These are phyloP conservation scores for Leucocoprinus leucothites DNA, from an alignment of 768 basidiomycete genomes.

Conservation along the genomic window DNA sequence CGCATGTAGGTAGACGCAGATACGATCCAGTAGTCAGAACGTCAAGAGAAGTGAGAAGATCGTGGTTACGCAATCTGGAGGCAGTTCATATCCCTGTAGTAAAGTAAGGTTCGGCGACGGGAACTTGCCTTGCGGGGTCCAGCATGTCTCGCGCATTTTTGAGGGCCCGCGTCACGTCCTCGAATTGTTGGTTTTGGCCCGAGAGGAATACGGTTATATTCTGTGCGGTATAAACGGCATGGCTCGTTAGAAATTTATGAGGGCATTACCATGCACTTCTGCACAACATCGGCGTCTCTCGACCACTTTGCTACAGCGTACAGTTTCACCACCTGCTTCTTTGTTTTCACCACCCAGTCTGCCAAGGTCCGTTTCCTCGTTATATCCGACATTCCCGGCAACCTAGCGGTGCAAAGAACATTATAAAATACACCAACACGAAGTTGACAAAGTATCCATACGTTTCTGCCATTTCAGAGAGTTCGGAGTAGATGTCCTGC, in stretches of 20 bases:
- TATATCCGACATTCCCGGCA: slow-evolving; percentile 80
- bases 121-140: slow-evolving; percentile 69
- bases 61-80: slow-evolving; percentile 84
- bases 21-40: slow-evolving; percentile 88
- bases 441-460: slow-evolving; percentile 32
- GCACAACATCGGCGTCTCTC: slow-evolving; percentile 76
- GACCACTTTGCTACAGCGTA: slow-evolving; percentile 89
- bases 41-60: slow-evolving; percentile 87
- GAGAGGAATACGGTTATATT: slow-evolving; percentile 87
- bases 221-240: slow-evolving; percentile 32
- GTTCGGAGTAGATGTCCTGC: slow-evolving; percentile 79
- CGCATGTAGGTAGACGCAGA: slow-evolving; percentile 70
- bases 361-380: slow-evolving; percentile 79
- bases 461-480: slow-evolving; percentile 86
- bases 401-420: slow-evolving; percentile 29
- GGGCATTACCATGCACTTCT: slow-evolving; percentile 74
- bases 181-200: slow-evolving; percentile 83
- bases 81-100: background rate
- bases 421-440: slow-evolving; percentile 5
- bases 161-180: slow-evolving; percentile 59
- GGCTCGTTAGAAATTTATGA: background rate
- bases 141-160: slow-evolving; percentile 66
- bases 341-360: slow-evolving; percentile 87
- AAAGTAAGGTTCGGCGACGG: background rate
- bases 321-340: slow-evolving; percentile 87